Evolutionary conservation across 2,329 filamentous ascomycete genomes (phyloP).

Genomic region (Fusarium begoniae): DNA sequence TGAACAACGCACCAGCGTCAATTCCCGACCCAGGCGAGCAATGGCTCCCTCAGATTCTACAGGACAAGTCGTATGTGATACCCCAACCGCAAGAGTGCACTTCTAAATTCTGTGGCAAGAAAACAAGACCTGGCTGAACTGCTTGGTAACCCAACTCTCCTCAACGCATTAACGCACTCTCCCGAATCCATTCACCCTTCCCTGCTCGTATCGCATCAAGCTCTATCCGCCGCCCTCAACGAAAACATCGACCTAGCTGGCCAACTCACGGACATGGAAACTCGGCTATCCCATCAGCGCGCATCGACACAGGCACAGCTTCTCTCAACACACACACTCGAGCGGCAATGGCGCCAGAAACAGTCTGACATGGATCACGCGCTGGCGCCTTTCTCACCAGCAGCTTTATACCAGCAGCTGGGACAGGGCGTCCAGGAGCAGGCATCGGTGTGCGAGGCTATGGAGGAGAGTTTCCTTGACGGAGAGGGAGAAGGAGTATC

Average conservation of each 20-base stretch:
- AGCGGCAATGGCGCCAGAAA: slow-evolving; percentile 91
- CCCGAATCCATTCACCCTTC: slow-evolving; percentile 76
- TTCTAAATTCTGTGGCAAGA: slow-evolving; percentile 53
- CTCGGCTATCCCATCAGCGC: slow-evolving; percentile 67
- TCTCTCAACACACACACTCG: slow-evolving; percentile 83
- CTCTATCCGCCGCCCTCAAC: slow-evolving; percentile 71
- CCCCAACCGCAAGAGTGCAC: not conserved
- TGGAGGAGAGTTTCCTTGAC: slow-evolving; percentile 94
- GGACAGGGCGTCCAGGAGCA: slow-evolving; percentile 83
- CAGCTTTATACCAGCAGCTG: slow-evolving; percentile 84
- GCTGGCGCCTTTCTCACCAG: slow-evolving; percentile 84
- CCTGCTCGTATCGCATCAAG: slow-evolving; percentile 69
- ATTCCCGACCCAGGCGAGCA: slow-evolving; percentile 70
- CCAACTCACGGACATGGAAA: slow-evolving; percentile 69
- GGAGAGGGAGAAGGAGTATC: slow-evolving; percentile 49
- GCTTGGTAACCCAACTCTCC: slow-evolving; percentile 70
- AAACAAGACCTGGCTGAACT: slow-evolving; percentile 81
- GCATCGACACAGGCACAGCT: slow-evolving; percentile 81
- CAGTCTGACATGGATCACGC: slow-evolving; percentile 89
- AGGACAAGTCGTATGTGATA: slow-evolving; percentile 79
- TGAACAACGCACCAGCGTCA: slow-evolving; percentile 45
- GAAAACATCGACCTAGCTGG: slow-evolving; percentile 77
- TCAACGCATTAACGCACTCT: slow-evolving; percentile 78
- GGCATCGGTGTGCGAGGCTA: slow-evolving; percentile 78
- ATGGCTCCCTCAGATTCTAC: slow-evolving; percentile 81